Evolutionary conservation across 306 rosid genomes (phyloP).

Genomic region (Phaseolus lunatus): DNA sequence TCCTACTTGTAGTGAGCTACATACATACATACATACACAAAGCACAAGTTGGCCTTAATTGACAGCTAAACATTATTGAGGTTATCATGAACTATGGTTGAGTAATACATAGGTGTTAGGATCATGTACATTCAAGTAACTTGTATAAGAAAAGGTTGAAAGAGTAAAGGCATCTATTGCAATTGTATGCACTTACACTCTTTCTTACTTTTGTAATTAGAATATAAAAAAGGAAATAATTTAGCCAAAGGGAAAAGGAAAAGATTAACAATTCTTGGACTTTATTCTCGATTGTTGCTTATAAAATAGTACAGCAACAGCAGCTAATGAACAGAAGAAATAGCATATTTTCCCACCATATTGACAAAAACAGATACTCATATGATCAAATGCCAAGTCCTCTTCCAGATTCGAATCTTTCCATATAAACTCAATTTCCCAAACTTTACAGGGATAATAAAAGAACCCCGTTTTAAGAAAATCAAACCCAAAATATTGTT

Average conservation of each 20-base stretch:
- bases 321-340: conserved; percentile 20
- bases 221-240: conserved; percentile 14
- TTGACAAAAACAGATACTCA: conserved; percentile 2
- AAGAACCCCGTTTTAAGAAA: conserved; percentile 7
- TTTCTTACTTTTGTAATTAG: conserved; percentile 13
- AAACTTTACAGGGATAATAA: not conserved
- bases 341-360: not conserved
- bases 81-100: conserved; percentile 33
- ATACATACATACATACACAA: conserved; percentile 37
- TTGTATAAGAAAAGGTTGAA: conserved; percentile 8
- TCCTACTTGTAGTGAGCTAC: conserved; percentile 43
- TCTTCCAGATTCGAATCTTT: conserved; percentile 19
- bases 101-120: conserved; percentile 14
- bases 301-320: conserved; percentile 11
- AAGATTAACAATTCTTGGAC: conserved; percentile 18
- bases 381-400: not conserved
- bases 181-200: not conserved
- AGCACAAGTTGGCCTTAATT: conserved; percentile 44
- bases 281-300: conserved; percentile 21
- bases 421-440: conserved; percentile 1
- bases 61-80: conserved; percentile 44
- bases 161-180: conserved; percentile 8
- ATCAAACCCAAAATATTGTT: conserved; percentile 9
- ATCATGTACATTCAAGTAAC: conserved; percentile 23
- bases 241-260: not conserved